A percentile compares a stretch with the other conserved stretches of the same genome.
These are phyloP conservation scores for Diplodia seriata DNA, from an alignment of 2,329 filamentous ascomycete species.

Conservation along the genomic window DNA sequence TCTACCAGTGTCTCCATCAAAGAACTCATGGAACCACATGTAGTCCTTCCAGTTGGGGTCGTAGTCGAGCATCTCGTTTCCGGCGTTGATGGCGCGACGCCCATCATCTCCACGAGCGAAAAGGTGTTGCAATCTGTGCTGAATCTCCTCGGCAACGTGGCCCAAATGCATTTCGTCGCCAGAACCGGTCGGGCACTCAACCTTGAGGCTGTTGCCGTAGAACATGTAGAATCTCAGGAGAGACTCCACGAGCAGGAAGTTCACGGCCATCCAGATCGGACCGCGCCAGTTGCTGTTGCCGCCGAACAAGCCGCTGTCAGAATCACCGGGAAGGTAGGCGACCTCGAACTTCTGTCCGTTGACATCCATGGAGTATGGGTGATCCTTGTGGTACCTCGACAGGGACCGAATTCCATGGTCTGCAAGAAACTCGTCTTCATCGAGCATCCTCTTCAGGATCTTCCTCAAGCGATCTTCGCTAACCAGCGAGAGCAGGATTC, in stretches of 20 bases:
- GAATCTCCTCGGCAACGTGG: slow-evolving; percentile 91
- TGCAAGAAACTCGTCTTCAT: slow-evolving; percentile 91
- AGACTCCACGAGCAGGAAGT: slow-evolving; percentile 92
- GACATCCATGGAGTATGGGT: slow-evolving; percentile 94
- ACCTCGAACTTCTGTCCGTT: slow-evolving; percentile 90
- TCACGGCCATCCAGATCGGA: slow-evolving; percentile 95
- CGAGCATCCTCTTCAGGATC: slow-evolving; percentile 89
- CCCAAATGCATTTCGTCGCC: slow-evolving; percentile 96
- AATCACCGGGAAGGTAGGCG: slow-evolving; percentile 91
- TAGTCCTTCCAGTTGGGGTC: slow-evolving; percentile 93
- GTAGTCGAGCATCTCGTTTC: slow-evolving; percentile 85
- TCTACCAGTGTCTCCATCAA: slow-evolving; percentile 88
- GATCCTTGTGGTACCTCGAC: slow-evolving; percentile 87
- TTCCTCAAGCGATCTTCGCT: slow-evolving; percentile 90
- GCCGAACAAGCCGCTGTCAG: slow-evolving; percentile 91
- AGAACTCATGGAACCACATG: slow-evolving; percentile 97
- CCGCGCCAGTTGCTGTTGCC: slow-evolving; percentile 98
- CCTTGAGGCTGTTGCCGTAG: slow-evolving; percentile 85
- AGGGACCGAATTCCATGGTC: slow-evolving; percentile 90
- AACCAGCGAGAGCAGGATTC: slow-evolving; percentile 86
- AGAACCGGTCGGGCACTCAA: slow-evolving; percentile 92
- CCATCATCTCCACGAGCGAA: slow-evolving; percentile 86
- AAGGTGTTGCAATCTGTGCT: slow-evolving; percentile 91
- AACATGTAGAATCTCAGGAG: slow-evolving; percentile 96
- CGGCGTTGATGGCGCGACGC: slow-evolving; percentile 84